Conservation (phyloP, 768 basidiomycete species). For the Lyophyllum decastes region DNA sequence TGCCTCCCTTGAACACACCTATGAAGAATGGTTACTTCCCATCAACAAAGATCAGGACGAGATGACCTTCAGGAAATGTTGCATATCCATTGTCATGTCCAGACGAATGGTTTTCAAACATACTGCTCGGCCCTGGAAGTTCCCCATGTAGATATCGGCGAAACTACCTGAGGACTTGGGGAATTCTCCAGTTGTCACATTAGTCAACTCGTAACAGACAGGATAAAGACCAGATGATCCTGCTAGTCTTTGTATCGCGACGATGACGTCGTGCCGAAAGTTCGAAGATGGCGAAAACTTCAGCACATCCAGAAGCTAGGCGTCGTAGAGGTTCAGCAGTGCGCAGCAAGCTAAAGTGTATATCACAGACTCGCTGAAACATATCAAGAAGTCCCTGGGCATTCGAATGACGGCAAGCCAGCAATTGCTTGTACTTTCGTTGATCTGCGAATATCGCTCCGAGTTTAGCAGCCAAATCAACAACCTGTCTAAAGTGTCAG, state of each 20-base stretch:
- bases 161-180: not conserved
- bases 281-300: not conserved
- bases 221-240: slow-evolving; percentile 1
- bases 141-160: not conserved
- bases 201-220: slow-evolving; percentile 1
- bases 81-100: not conserved
- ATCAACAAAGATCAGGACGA: too few relatives aligned
- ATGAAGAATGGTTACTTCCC: not conserved
- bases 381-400: not conserved
- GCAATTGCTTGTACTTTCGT: not conserved
- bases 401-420: not conserved
- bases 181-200: not conserved
- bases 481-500: too few relatives aligned
- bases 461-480: not conserved
- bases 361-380: not conserved
- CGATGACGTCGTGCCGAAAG: not conserved
- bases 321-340: not conserved
- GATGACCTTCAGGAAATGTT: not conserved
- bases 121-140: not conserved
- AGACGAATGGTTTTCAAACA: not conserved
- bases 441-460: not conserved
- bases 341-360: too few relatives aligned
- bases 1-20: slow-evolving; percentile 10
- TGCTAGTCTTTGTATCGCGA: not conserved
- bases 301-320: not conserved